Evolutionary conservation across 345 rosid species (phyloP).

Genomic region (Cardamine chenopodiifolia): DNA sequence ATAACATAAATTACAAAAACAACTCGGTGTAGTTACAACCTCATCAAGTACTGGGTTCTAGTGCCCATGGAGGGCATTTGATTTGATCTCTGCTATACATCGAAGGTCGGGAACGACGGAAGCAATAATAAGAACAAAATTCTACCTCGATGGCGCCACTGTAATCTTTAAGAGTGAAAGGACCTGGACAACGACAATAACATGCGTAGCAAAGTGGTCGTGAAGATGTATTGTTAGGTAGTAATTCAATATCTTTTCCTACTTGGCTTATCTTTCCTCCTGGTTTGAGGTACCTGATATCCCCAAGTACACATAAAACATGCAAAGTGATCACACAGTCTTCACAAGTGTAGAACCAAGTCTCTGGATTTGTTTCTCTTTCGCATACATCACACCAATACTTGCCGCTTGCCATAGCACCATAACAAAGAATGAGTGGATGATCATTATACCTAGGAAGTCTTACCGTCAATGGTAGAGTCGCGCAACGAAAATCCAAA

Average conservation of each 20-base stretch:
- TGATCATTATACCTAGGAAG: background rate
- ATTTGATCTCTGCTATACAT: background rate
- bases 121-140: background rate
- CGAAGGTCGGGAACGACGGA: background rate
- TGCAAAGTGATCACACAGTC: slow-evolving; percentile 5
- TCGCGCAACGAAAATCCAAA: background rate
- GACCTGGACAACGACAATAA: background rate
- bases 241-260: background rate
- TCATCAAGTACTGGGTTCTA: background rate
- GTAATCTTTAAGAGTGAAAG: background rate
- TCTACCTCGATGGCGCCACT: too few relatives aligned
- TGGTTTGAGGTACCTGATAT: background rate
- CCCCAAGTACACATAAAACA: slow-evolving; percentile 10
- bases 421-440: slow-evolving; percentile 15
- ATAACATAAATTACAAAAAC: too few relatives aligned
- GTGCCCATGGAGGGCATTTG: background rate
- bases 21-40: too few relatives aligned
- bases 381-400: slow-evolving; percentile 10
- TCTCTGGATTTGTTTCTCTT: background rate
- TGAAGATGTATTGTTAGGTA: background rate
- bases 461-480: background rate
- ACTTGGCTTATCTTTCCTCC: background rate
- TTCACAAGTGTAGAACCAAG: slow-evolving; percentile 15
- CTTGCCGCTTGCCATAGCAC: background rate
- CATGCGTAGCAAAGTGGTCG: background rate